Percentiles rank a stretch among this genome's conserved stretches.
Conservation (phyloP, 2,329 filamentous ascomycete genomes). For the Trichoderma guizhouense region DNA sequence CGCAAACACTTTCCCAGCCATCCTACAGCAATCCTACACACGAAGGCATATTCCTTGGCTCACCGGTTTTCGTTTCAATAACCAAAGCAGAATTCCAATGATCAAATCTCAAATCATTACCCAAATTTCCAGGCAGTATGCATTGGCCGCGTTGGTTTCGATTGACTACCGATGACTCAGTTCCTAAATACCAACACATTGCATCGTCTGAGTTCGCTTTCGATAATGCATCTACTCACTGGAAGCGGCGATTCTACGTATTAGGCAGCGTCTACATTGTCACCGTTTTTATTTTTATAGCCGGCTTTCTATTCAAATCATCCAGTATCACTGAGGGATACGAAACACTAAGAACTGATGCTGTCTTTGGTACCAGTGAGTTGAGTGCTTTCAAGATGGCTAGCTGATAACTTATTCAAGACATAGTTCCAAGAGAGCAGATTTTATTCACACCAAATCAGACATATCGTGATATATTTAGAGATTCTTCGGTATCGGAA, state of each 20-base stretch:
- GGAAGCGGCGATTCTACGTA: background rate
- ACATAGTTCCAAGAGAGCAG: background rate
- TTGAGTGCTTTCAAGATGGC: background rate
- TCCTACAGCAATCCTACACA: background rate
- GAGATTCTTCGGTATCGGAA: background rate
- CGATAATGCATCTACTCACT: background rate
- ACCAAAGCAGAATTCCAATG: background rate
- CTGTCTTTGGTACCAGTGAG: background rate
- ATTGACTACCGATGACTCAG: background rate
- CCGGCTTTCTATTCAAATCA: background rate
- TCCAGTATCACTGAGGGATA: background rate
- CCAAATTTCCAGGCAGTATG: background rate
- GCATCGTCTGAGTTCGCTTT: background rate
- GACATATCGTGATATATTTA: background rate
- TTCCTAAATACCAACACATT: background rate
- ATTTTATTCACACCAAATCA: background rate
- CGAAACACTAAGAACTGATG: background rate
- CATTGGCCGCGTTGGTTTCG: background rate
- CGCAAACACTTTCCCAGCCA: background rate
- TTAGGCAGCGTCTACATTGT: background rate
- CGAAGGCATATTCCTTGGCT: background rate
- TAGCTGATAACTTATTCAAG: background rate
- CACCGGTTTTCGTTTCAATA: background rate
- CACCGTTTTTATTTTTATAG: background rate
- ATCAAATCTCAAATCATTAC: background rate